Evolutionary conservation across 169 alveolate genomes (phyloP).

Genomic region (Eimeria praecox): DNA sequence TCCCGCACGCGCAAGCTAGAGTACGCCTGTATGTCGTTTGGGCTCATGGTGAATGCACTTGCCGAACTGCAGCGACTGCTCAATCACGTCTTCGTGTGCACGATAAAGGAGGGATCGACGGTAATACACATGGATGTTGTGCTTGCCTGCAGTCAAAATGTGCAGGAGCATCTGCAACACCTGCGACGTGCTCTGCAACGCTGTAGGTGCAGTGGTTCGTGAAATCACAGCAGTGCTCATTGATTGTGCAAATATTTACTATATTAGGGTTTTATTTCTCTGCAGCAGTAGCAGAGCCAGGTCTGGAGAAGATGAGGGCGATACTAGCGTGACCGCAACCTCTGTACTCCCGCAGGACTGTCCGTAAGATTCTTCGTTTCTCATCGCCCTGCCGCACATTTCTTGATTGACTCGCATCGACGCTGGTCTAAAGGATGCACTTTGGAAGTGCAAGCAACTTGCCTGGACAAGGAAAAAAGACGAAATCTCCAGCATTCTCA

Average conservation of each 20-base stretch:
- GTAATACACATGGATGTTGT: background rate
- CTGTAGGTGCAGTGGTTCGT: background rate
- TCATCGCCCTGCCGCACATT: background rate
- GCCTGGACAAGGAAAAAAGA: no score
- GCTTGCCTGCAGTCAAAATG: background rate
- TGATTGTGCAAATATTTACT: background rate
- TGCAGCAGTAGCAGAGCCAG: background rate
- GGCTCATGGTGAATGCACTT: background rate
- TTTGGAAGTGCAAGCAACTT: background rate
- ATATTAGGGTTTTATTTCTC: background rate
- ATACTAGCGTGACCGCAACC: background rate
- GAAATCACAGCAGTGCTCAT: background rate
- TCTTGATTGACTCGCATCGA: background rate
- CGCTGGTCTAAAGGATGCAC: background rate
- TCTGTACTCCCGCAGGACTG: background rate
- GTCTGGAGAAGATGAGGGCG: background rate
- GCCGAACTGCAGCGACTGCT: background rate
- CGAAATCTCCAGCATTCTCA: no score
- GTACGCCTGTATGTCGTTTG: background rate
- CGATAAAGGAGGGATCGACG: background rate
- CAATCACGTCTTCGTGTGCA: background rate
- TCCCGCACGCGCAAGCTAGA: background rate
- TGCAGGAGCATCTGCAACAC: background rate
- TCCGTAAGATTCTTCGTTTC: no score
- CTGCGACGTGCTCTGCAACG: background rate